Evolutionary conservation across 1,139 yeast species (phyloP), one percentile per base, ranked within the genome.

Genomic region (Casaregolazyma suthepensis): DNA sequence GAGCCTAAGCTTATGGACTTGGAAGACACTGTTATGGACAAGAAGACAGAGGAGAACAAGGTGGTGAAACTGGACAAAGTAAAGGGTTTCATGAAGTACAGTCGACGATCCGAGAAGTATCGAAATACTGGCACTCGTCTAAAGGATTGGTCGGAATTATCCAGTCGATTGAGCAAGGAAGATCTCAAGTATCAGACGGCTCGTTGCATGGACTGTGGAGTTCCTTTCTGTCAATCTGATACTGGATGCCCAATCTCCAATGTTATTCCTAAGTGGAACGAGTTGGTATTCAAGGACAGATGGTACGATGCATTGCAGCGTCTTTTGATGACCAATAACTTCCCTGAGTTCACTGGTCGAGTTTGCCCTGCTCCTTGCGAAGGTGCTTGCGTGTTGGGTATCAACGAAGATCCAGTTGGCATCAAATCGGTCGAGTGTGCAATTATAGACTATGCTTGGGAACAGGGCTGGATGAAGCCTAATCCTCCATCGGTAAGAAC

Each of bases 151-250:
- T 82, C 85, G 61, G 99, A 93, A 74, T 79, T 93, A 72, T 84
- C 95, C 18, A 74, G 81, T 17, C 83, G 96, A 59, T 78, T 93
- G 62, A 77, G 90, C 57, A 86, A 87, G 72, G 91, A 87, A 54
- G 98, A 93, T 62, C 83, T 93, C 68, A 81, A 84, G 68, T 80
- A 79, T 67, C 98, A 93, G 75, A 88, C 98, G 55, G 97, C 98
- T n/a, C 83, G 99, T 73, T 93, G 99, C 80, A 93, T 93, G 96
- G 99, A 93, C 74, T 93, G 99, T 77, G 99, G 99, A 76, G 96
- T 93, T 65, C 99, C 99, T 57, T 93, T 91, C 81, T 93, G 99
- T 77, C 95, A 94, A 67, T 86, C 96, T 45, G 98, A 93, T 71
- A 87, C 96, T 50, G 99, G 99, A 58, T 93, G 99, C 75, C 99